Evolutionary conservation across 108 stramenopile genomes (phyloP).

Genomic region (Pseudonitzschia pungens): DNA sequence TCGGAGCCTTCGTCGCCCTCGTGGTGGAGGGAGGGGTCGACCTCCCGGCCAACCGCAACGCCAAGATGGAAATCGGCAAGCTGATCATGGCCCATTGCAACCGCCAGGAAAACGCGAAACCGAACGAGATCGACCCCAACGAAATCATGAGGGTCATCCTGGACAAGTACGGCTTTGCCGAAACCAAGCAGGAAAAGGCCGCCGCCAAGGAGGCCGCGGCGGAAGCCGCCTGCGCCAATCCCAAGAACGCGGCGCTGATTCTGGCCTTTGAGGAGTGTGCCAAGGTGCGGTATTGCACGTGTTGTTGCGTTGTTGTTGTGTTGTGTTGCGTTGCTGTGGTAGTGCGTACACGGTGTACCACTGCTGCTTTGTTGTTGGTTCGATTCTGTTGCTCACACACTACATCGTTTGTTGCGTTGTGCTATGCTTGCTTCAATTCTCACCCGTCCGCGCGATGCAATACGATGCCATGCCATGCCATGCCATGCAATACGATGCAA

Average conservation of each 20-base stretch:
- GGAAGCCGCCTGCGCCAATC: conserved; percentile 36
- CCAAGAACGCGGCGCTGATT: conserved; percentile 59
- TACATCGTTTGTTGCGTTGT: too few species aligned
- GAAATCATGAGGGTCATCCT: conserved; percentile 53
- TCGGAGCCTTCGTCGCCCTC: conserved; percentile 45
- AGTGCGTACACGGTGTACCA: too few species aligned
- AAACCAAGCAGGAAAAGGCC: conserved; percentile 43
- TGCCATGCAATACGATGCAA: too few species aligned
- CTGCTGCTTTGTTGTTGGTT: too few species aligned
- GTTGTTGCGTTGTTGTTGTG: neutral
- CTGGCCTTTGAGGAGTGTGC: conserved; percentile 52
- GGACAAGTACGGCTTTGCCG: conserved; percentile 66
- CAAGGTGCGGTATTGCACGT: neutral
- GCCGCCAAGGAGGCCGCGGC: conserved; percentile 45
- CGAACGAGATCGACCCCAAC: too few species aligned
- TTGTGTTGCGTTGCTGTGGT: neutral
- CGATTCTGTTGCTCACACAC: too few species aligned
- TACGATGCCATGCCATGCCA: too few species aligned
- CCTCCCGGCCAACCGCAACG: conserved; percentile 56
- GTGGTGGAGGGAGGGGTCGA: conserved; percentile 54
- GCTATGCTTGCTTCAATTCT: too few species aligned
- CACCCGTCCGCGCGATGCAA: too few species aligned
- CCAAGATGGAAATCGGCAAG: conserved; percentile 52
- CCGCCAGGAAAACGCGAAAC: conserved; percentile 30
- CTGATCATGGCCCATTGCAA: conserved; percentile 45